These are phyloP conservation scores for Nannochloropsis salina DNA, from an alignment of 108 stramenopile genomes.

Conservation along the genomic window DNA sequence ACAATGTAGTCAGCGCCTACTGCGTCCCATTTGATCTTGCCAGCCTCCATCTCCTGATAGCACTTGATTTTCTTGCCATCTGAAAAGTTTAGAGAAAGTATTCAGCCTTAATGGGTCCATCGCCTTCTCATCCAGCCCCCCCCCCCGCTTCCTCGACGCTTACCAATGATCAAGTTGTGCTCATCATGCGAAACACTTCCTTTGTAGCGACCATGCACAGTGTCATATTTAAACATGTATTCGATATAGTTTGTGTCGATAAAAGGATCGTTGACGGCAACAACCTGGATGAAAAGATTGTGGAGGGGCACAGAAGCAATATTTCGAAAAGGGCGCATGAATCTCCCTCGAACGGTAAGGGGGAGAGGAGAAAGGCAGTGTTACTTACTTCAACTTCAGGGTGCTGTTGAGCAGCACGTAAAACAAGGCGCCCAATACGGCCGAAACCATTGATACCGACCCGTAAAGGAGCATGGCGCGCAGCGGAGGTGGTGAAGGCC, in stretches of 20 bases:
- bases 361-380: background rate
- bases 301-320: too few relatives aligned
- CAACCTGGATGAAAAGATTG: conserved; percentile 64
- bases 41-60: background rate
- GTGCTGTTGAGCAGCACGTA: conserved; percentile 76
- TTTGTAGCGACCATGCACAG: conserved; percentile 73
- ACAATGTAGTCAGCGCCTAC: background rate
- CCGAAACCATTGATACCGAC: conserved; percentile 98
- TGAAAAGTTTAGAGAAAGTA: conserved; percentile 53
- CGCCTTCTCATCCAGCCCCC: conserved; percentile 33
- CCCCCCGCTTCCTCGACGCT: conserved; percentile 55
- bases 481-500: background rate
- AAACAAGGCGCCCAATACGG: conserved; percentile 94
- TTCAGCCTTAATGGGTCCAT: background rate
- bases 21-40: background rate
- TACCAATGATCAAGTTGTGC: conserved; percentile 55
- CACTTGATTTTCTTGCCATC: conserved; percentile 27
- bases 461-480: conserved; percentile 51
- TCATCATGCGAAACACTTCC: conserved; percentile 57
- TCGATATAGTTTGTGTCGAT: conserved; percentile 46
- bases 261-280: conserved; percentile 34
- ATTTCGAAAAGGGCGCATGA: background rate
- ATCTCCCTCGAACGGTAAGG: background rate
- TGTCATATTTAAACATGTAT: conserved; percentile 82
- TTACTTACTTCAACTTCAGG: conserved; percentile 60